Evolutionary conservation across 805 yeast genomes (phyloP).

Genomic region (Groenewaldozyma tartarivorans): DNA sequence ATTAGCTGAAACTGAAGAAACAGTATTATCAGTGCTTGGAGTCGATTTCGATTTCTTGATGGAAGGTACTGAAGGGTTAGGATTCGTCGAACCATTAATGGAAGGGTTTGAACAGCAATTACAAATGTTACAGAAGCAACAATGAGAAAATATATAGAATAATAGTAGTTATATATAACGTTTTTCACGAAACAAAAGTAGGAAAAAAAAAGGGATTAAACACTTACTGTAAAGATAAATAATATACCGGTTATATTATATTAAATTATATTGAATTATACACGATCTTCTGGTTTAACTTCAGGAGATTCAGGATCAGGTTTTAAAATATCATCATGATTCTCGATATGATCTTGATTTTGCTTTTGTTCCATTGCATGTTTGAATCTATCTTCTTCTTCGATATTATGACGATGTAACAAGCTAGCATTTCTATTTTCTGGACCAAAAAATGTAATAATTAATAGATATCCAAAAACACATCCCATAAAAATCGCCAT

Average conservation of each 20-base stretch:
- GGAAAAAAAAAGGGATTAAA: no score
- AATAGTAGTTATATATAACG: no score
- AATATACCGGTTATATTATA: no score
- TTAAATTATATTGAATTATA: no score
- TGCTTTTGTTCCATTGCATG: not conserved
- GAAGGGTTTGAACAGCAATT: slow-evolving; percentile 20
- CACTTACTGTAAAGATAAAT: no score
- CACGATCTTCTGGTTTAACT: no score
- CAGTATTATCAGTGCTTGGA: slow-evolving; percentile 15
- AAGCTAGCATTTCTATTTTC: slow-evolving; percentile 28
- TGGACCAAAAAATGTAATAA: slow-evolving; percentile 47
- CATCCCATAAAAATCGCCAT: slow-evolving; percentile 64
- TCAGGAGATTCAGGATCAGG: no score
- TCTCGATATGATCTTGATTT: not conserved
- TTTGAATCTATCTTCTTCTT: not conserved
- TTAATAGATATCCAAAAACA: slow-evolving; percentile 44
- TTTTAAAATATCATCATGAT: not conserved
- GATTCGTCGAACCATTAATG: slow-evolving; percentile 22
- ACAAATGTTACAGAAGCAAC: slow-evolving; percentile 12
- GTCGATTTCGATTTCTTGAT: slow-evolving; percentile 22
- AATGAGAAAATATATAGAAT: no score
- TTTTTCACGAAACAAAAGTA: no score
- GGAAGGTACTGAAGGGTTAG: slow-evolving; percentile 24
- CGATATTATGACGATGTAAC: not conserved
- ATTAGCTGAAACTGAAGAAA: not conserved